A percentile compares a stretch with the other conserved stretches of the same genome.
Conservation (phyloP, 1,284 basidiomycete species). For the Ustilago xerochloae region DNA sequence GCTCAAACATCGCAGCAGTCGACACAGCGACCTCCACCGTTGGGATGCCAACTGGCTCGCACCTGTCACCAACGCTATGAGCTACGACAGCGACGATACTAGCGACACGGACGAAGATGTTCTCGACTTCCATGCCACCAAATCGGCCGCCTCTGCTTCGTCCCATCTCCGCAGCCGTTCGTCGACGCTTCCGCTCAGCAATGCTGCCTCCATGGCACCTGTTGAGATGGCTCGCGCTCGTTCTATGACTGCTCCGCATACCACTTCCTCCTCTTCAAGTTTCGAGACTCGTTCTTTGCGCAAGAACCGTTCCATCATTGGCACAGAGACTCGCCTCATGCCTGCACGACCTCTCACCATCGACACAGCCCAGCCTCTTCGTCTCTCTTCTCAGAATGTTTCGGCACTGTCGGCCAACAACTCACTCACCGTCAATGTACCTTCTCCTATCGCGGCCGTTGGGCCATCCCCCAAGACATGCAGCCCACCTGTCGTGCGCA, state of each 20-base stretch:
- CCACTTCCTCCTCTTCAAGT: conserved; percentile 5
- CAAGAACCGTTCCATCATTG: conserved; percentile 21
- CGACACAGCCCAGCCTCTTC: conserved; percentile 50
- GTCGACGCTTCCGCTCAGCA: conserved; percentile 23
- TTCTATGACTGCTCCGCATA: conserved; percentile 24
- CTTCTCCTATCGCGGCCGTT: conserved; percentile 13
- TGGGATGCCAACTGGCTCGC: conserved; percentile 43
- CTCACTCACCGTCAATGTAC: conserved; percentile 1
- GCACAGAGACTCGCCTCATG: conserved; percentile 18
- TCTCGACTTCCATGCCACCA: neutral
- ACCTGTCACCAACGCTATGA: conserved; percentile 21
- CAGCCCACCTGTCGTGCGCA: conserved; percentile 29
- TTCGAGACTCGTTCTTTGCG: conserved; percentile 13
- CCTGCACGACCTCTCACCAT: conserved; percentile 52
- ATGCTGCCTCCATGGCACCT: neutral
- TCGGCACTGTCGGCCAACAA: conserved; percentile 5
- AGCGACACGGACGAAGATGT: conserved; percentile 37
- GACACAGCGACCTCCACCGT: conserved; percentile 35
- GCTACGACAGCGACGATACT: conserved; percentile 35
- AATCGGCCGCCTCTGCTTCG: neutral
- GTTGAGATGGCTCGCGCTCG: conserved; percentile 27
- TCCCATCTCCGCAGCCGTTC: conserved; percentile 21
- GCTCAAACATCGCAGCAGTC: conserved; percentile 36
- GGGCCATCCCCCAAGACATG: conserved; percentile 17
- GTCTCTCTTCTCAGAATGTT: conserved; percentile 30